Percentiles rank a stretch among this genome's conserved stretches.
These are phyloP conservation scores for Rhododendron mucronatum DNA, from an alignment of 148 eudicot species.

Conservation along the genomic window DNA sequence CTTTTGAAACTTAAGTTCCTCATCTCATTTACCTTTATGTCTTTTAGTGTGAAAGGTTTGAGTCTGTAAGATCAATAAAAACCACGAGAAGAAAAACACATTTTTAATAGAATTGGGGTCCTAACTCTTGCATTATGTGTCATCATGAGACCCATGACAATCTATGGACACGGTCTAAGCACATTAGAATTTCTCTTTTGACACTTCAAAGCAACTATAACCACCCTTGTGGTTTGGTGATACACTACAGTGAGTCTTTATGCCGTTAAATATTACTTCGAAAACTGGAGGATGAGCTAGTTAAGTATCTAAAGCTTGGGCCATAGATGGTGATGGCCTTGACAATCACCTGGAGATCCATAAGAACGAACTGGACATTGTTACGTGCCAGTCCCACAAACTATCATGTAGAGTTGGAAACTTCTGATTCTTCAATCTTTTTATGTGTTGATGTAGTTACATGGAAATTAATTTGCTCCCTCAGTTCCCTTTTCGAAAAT, in stretches of 20 bases:
- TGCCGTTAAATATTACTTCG: background rate
- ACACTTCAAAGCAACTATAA: background rate
- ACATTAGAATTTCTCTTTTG: background rate
- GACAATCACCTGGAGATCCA: background rate
- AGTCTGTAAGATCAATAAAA: background rate
- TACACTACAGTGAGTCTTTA: background rate
- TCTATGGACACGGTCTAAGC: background rate
- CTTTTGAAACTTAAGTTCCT: background rate
- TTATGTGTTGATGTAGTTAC: background rate
- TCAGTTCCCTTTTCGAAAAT: background rate
- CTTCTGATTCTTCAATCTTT: background rate
- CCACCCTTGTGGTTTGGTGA: background rate
- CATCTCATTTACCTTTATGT: background rate
- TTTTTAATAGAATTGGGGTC: background rate
- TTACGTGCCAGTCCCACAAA: background rate
- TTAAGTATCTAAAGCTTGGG: slow-evolving; percentile 2
- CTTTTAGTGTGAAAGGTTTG: background rate
- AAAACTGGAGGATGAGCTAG: background rate
- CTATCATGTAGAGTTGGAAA: background rate
- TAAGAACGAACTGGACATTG: background rate
- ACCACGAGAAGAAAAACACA: background rate
- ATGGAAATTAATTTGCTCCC: background rate
- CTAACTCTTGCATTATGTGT: background rate
- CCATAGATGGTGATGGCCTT: background rate
- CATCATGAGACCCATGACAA: background rate